A percentile compares a stretch with the other conserved stretches of the same genome.
phyloP scores from a whole-genome alignment of 2,329 filamentous ascomycete species.

The Pyricularia grisea region DNA sequence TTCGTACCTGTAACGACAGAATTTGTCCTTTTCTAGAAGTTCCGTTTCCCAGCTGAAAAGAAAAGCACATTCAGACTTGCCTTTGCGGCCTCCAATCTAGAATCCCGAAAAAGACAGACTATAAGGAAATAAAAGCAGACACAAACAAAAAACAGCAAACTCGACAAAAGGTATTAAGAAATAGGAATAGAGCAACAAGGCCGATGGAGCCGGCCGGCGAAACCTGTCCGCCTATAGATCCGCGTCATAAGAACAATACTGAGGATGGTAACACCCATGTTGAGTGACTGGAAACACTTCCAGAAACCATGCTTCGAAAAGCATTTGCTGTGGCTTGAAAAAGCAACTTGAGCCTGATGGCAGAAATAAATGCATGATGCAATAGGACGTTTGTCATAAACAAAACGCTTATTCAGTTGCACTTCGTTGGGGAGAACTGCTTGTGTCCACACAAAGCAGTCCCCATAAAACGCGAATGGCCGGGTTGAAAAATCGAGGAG shows the following conservation, averaged over 20 bases:
- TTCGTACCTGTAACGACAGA: constrained; percentile 13
- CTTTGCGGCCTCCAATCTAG: constrained; percentile 6
- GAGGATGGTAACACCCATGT: neutral
- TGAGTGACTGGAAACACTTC: neutral
- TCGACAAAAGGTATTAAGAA: neutral
- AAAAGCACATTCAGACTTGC: neutral
- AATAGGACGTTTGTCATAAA: neutral
- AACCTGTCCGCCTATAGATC: neutral
- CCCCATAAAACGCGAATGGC: neutral
- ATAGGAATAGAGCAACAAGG: neutral
- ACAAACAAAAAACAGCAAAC: neutral
- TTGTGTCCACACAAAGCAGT: neutral
- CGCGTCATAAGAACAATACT: neutral
- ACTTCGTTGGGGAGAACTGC: neutral
- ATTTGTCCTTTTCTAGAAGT: constrained; percentile 5
- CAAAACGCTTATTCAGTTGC: neutral
- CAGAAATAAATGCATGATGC: neutral
- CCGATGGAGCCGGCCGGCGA: neutral
- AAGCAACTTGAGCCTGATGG: neutral
- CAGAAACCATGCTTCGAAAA: neutral
- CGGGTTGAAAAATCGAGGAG: neutral
- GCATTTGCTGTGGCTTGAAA: neutral
- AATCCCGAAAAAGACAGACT: neutral
- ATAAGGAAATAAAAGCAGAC: constrained; percentile 1
- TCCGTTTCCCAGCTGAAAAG: neutral